Percentiles rank a stretch among this genome's conserved stretches.
Evolutionary conservation across 2,329 filamentous ascomycete genomes (phyloP).

Genomic region (Metarhizium rileyi): DNA sequence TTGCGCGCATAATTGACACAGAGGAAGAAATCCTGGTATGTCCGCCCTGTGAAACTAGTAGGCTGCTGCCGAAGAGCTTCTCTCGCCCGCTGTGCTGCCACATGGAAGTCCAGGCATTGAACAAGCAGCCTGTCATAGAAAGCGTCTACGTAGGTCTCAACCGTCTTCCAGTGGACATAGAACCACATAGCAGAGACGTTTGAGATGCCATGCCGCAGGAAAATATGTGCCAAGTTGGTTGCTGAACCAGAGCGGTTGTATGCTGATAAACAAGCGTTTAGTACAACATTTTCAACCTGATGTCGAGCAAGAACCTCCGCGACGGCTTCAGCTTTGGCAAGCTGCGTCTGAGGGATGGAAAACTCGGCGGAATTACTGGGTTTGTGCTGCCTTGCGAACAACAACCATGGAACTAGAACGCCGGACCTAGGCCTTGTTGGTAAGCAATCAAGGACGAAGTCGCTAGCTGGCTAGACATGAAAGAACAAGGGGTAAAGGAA

Average conservation of each 20-base stretch:
- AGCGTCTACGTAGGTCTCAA: constrained; percentile 16
- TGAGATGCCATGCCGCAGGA: constrained; percentile 16
- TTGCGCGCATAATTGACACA: constrained; percentile 21
- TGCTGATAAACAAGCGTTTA: constrained; percentile 20
- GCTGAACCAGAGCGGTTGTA: constrained; percentile 16
- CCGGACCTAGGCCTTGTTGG: constrained; percentile 9
- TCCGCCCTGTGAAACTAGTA: constrained; percentile 11
- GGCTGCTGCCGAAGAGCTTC: constrained; percentile 16
- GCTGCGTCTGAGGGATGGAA: constrained; percentile 14
- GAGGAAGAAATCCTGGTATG: constrained; percentile 19
- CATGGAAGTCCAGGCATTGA: constrained; percentile 17
- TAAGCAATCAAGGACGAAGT: neutral
- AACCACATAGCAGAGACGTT: constrained; percentile 22
- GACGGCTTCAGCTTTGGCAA: constrained; percentile 14
- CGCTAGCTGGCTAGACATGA: neutral
- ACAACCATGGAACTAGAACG: constrained; percentile 14
- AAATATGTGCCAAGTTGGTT: constrained; percentile 18
- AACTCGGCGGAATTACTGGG: constrained; percentile 9
- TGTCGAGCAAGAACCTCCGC: constrained; percentile 15
- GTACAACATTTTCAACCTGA: constrained; percentile 18
- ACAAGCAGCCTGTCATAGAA: constrained; percentile 18
- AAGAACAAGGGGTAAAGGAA: too few relatives aligned
- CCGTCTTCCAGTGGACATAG: constrained; percentile 20
- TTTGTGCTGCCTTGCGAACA: constrained; percentile 15
- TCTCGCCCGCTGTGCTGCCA: constrained; percentile 18